Base-by-base conservation (phyloP, 164 flowering plant species). In the Berberis thunbergii region DNA sequence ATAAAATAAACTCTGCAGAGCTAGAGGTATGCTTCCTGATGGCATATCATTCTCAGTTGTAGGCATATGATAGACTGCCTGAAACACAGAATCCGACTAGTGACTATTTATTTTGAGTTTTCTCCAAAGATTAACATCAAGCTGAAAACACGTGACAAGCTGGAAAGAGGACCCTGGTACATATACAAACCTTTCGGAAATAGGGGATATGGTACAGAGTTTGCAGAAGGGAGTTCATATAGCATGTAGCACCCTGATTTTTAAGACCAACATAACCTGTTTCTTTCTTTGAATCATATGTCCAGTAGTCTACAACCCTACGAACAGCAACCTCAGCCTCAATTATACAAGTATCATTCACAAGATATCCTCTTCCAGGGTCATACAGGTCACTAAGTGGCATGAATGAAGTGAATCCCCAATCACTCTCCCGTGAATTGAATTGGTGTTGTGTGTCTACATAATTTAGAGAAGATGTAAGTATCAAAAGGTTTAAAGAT, bases 371-470 rank as follows among this genome's bases (percentile, higher is more conserved):
- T 72, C 76, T 81, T 38, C 64, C 65, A 49, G 84, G 85, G 62
- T 86, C 96, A 76, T 85, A 80, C 1, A 89, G 72, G 39, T 85
- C 90, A 63, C 83, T 64, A 53, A 86, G 87, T 69, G 90, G 86
- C 88, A 89, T 86, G 69, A 89, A 89, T 0, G 84, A 77, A 49
- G 88, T 83, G 71, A 89, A 89, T 64, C 96, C 92, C 93, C 88
- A 89, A 73, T 86, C 88, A 78, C 87, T 80, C 67, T 85, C 93
- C 41, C 84, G 73, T 26, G 81, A 78, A 80, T 76, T 82, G 74
- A 88, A 88, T 67, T 80, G 86, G 70, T 88, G 96, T 45, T 81
- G 84, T 7, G 92, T 79, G 42, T 83, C 96, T 88, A 81, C 66
- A 73, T 49, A 70, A 69, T 61, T 57, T 26, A 65, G 60, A 44